Conservation (phyloP, 352 stramenopile species). For the Phytophthora pisi region DNA sequence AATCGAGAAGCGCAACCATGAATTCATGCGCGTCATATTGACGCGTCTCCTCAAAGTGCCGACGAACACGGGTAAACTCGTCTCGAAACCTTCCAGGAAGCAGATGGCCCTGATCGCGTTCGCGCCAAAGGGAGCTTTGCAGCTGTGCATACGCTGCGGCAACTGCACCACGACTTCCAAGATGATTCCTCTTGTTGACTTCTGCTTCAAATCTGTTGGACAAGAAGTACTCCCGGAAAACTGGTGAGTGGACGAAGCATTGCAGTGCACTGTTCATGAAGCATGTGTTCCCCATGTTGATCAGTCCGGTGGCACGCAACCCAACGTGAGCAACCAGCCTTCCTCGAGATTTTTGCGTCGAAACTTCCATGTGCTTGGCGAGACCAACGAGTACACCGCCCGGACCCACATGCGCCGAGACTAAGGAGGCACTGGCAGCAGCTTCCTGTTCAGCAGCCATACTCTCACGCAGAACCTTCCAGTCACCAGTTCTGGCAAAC, state of each 20-base stretch:
- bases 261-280: constrained; percentile 90
- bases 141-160: constrained; percentile 90
- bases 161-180: constrained; percentile 92
- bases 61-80: constrained; percentile 67
- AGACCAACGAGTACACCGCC: constrained; percentile 38
- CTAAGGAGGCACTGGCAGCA: constrained; percentile 11
- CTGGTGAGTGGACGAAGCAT: constrained; percentile 94
- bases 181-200: constrained; percentile 94
- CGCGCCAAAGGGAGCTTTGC: constrained; percentile 60
- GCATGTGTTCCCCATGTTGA: constrained; percentile 90
- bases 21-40: constrained; percentile 97
- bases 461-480: constrained; percentile 36
- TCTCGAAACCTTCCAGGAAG: constrained; percentile 65
- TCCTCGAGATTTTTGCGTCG: constrained; percentile 33
- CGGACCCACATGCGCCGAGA: constrained; percentile 18
- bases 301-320: constrained; percentile 63
- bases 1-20: constrained; percentile 97
- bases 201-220: constrained; percentile 90
- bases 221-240: constrained; percentile 96
- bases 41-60: constrained; percentile 72
- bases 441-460: constrained; percentile 36
- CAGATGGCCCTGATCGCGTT: constrained; percentile 56
- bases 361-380: constrained; percentile 39
- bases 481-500: constrained; percentile 43
- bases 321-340: constrained; percentile 42